phyloP scores from a whole-genome alignment of 2,329 filamentous ascomycete genomes.

The Lachnellula arida region DNA sequence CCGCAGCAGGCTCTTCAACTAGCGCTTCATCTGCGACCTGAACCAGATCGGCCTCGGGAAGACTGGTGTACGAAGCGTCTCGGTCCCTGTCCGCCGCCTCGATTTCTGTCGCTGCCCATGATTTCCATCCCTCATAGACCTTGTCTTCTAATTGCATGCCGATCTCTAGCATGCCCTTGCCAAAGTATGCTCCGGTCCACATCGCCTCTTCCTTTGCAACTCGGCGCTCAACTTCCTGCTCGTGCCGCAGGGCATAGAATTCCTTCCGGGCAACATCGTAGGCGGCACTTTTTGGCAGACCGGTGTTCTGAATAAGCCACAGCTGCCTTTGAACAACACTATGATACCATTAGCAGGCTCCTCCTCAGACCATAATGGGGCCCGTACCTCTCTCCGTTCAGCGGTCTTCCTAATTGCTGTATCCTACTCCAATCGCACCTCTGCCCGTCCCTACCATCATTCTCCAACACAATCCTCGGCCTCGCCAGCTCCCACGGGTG shows the following conservation, averaged over 20 bases:
- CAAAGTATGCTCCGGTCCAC: slow-evolving; percentile 83
- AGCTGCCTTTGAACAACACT: slow-evolving; percentile 92
- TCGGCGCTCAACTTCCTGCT: slow-evolving; percentile 75
- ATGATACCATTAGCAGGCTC: slow-evolving; percentile 16
- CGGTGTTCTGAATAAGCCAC: slow-evolving; percentile 68
- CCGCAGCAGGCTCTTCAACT: neutral
- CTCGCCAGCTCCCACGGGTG: slow-evolving; percentile 97
- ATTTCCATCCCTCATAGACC: slow-evolving; percentile 79
- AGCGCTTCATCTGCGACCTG: slow-evolving; percentile 7
- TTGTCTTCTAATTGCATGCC: slow-evolving; percentile 78
- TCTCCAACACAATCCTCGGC: slow-evolving; percentile 78
- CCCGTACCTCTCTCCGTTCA: slow-evolving; percentile 79
- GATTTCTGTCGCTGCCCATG: slow-evolving; percentile 59
- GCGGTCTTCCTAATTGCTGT: slow-evolving; percentile 65
- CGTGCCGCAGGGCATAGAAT: slow-evolving; percentile 80
- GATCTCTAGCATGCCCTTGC: slow-evolving; percentile 67
- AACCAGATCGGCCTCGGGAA: slow-evolving; percentile 36
- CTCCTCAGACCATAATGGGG: neutral
- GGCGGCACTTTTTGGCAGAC: slow-evolving; percentile 59
- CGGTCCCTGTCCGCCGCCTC: slow-evolving; percentile 38
- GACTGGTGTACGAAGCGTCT: slow-evolving; percentile 40
- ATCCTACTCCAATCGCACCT: slow-evolving; percentile 74
- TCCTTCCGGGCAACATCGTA: slow-evolving; percentile 87
- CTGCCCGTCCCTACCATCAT: slow-evolving; percentile 76
- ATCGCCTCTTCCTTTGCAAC: slow-evolving; percentile 84